Evolutionary conservation across 495 filamentous ascomycete species (phyloP).

Genomic region (Daldinia loculata): DNA sequence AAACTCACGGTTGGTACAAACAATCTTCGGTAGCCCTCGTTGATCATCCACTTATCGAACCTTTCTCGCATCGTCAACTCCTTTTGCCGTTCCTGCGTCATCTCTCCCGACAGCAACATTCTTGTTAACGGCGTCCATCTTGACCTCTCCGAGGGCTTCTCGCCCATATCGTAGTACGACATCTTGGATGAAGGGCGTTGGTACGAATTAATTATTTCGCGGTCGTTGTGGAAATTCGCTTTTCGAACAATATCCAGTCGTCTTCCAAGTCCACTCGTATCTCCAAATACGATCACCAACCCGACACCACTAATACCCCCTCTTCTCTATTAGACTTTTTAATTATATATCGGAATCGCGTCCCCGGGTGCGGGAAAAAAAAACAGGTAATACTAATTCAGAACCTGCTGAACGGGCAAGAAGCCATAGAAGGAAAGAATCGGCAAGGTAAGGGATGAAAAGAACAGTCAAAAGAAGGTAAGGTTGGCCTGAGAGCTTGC

Average conservation of each 20-base stretch:
- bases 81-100: conserved; percentile 69
- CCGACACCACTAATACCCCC: conserved; percentile 36
- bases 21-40: conserved; percentile 79
- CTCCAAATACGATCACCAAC: conserved; percentile 15
- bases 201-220: conserved; percentile 6
- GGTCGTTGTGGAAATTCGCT: conserved; percentile 15
- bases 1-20: conserved; percentile 53
- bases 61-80: conserved; percentile 63
- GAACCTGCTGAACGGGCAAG: conserved; percentile 66
- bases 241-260: conserved; percentile 1
- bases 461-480: conserved; percentile 50
- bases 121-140: conserved; percentile 75
- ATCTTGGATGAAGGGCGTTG: conserved; percentile 44
- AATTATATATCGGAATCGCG: conserved; percentile 32
- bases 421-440: conserved; percentile 47
- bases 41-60: conserved; percentile 75
- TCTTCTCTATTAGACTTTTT: conserved; percentile 40
- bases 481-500: conserved; percentile 52
- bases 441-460: conserved; percentile 36
- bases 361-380: conserved; percentile 24
- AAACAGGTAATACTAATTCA: conserved; percentile 52
- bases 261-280: conserved; percentile 5
- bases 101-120: conserved; percentile 75
- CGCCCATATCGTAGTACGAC: conserved; percentile 52
- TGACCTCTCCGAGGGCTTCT: conserved; percentile 66